Conservation (phyloP, 768 basidiomycete genomes). For the Amanita pallidorosea region DNA sequence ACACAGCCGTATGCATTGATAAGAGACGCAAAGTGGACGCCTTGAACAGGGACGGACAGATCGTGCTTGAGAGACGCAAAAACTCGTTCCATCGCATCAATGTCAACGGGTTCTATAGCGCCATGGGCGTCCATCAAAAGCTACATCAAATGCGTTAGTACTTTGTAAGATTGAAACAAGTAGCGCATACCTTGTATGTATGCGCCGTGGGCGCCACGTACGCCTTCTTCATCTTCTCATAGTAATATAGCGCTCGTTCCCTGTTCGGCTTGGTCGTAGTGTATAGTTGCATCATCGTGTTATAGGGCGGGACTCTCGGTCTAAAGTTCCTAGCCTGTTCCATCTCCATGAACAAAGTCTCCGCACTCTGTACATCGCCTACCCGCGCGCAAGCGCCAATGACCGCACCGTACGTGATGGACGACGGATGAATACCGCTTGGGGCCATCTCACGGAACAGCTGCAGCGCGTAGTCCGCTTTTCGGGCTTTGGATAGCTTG, state of each 20-base stretch:
- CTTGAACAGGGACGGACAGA: slow-evolving; percentile 28
- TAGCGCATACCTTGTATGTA: slow-evolving; percentile 72
- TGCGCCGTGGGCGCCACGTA: slow-evolving; percentile 72
- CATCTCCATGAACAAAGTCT: slow-evolving; percentile 85
- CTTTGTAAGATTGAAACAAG: background rate
- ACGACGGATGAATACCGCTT: slow-evolving; percentile 48
- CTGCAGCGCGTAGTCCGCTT: slow-evolving; percentile 80
- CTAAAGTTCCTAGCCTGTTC: slow-evolving; percentile 55
- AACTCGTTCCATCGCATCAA: slow-evolving; percentile 56
- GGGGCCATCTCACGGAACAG: slow-evolving; percentile 85
- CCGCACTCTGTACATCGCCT: slow-evolving; percentile 77
- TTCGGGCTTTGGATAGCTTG: slow-evolving; percentile 88
- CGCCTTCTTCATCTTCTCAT: slow-evolving; percentile 49
- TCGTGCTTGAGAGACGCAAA: slow-evolving; percentile 51
- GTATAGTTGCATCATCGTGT: slow-evolving; percentile 98
- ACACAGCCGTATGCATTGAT: slow-evolving; percentile 87
- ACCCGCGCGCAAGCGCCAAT: slow-evolving; percentile 92
- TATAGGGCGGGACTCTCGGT: slow-evolving; percentile 90
- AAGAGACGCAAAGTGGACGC: slow-evolving; percentile 61
- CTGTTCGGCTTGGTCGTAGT: slow-evolving; percentile 85
- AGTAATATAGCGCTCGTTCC: slow-evolving; percentile 64
- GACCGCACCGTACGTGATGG: slow-evolving; percentile 91
- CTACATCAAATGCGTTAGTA: slow-evolving; percentile 23
- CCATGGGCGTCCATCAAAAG: slow-evolving; percentile 87
- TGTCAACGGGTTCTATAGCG: slow-evolving; percentile 72